These are phyloP conservation scores for Sambucus nigra DNA, from an alignment of 129 eudicot species.

Conservation along the genomic window DNA sequence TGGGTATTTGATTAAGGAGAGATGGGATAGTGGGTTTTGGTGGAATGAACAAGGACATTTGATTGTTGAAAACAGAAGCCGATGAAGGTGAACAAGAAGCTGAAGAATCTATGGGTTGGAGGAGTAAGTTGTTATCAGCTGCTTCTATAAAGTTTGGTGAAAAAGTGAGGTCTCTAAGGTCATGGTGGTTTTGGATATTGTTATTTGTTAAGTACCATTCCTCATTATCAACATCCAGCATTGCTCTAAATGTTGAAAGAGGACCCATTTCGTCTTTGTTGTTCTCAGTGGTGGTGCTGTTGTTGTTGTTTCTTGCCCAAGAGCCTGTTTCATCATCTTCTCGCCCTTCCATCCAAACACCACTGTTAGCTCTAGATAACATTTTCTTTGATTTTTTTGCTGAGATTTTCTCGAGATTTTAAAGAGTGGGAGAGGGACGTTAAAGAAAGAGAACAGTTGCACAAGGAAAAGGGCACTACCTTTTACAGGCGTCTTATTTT, in stretches of 20 bases:
- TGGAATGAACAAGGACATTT: conserved; percentile 39
- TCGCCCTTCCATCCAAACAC: conserved; percentile 45
- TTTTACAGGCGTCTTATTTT: conserved; percentile 10
- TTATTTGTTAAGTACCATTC: conserved; percentile 30
- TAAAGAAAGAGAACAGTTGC: conserved; percentile 15
- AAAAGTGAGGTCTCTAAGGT: conserved; percentile 17
- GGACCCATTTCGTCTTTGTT: conserved; percentile 27
- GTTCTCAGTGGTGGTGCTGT: conserved; percentile 6
- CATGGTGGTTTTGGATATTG: conserved; percentile 21
- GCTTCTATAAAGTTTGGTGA: conserved; percentile 24
- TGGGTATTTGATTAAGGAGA: conserved; percentile 14
- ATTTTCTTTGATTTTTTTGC: conserved; percentile 7
- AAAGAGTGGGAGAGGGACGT: not conserved
- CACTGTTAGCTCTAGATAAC: conserved; percentile 39
- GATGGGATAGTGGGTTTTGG: conserved; percentile 32
- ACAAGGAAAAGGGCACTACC: conserved; percentile 20
- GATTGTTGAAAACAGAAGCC: conserved; percentile 37
- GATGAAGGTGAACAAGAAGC: conserved; percentile 61
- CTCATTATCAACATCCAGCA: conserved; percentile 40
- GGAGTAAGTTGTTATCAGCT: conserved; percentile 26
- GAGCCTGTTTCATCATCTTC: conserved; percentile 24
- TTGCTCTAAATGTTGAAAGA: conserved; percentile 47
- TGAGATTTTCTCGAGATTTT: not conserved
- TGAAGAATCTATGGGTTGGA: conserved; percentile 44
- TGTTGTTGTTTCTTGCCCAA: conserved; percentile 22